Conservation (phyloP, 2,329 filamentous ascomycete genomes). For the Harringtonia aguacate region DNA sequence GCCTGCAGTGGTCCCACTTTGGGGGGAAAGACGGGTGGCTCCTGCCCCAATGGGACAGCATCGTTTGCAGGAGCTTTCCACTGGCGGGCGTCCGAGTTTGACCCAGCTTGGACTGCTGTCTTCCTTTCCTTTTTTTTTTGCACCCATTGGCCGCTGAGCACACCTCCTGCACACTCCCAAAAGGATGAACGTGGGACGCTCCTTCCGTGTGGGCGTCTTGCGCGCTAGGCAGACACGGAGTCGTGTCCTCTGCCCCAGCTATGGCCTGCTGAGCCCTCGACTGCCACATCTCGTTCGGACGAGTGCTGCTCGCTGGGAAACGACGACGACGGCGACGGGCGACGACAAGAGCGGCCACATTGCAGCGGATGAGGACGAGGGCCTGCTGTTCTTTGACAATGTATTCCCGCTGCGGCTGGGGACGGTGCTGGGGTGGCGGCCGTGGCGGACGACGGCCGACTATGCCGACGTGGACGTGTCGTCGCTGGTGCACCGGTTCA, state of each 20-base stretch:
- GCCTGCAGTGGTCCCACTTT: too few relatives aligned
- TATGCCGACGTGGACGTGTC: constrained; percentile 32
- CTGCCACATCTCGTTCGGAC: too few relatives aligned
- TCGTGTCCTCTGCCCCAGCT: background rate
- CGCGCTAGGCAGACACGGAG: background rate
- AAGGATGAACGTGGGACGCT: constrained; percentile 8
- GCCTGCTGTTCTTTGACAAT: constrained; percentile 84
- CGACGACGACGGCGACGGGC: constrained; percentile 33
- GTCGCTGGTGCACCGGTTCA: constrained; percentile 39
- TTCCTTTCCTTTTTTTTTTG: background rate
- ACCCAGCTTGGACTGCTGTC: too few relatives aligned
- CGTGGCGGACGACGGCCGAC: constrained; percentile 27
- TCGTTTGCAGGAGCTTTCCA: too few relatives aligned
- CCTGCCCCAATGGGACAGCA: too few relatives aligned
- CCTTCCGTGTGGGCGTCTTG: constrained; percentile 6
- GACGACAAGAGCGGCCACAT: constrained; percentile 74
- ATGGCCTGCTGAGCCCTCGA: background rate
- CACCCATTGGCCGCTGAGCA: background rate
- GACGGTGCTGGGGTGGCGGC: constrained; percentile 29
- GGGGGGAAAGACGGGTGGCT: too few relatives aligned
- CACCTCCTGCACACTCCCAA: too few relatives aligned
- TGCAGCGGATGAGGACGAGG: constrained; percentile 61
- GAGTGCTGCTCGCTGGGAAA: constrained; percentile 30
- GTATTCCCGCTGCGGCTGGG: constrained; percentile 71
- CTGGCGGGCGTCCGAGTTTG: too few relatives aligned